Evolutionary conservation across 805 yeast genomes (phyloP), one percentile per base, ranked within the genome.

Genomic region (Teunomyces pallodes): DNA sequence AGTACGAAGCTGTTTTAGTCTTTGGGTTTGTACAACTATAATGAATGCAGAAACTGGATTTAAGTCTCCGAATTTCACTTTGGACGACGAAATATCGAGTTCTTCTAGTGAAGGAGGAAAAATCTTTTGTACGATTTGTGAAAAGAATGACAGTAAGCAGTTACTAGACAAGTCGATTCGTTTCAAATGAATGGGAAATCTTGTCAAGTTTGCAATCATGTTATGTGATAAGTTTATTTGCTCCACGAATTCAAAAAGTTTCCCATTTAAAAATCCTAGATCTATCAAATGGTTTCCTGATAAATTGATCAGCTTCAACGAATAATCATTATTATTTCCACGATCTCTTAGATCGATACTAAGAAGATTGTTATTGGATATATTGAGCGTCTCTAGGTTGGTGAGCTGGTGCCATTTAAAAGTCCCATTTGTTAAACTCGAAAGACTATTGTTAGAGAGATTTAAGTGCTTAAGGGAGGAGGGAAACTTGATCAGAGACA

Each of bases 381-480:
- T 45, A 44, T 64, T 52, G 14, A 64, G 50, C 7, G 26, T 40
- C 40, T 35, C 24, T 27, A 63, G 49, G n/a, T 47, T 46, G 5
- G 45, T 41, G 26, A 64, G 48, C 2, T 48, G 14, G n/a, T 40
- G 46, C 42, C 54, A 53, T 1, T 54, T 43, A 28, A 64, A 56
- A 10, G 50, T 54, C 4, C 40, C 33, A 30, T 53, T 51, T 45
- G 50, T 51, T n/a, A 66, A 20, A 16, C 41, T 43, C 26, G 51
- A 46, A 12, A 66, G 36, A 33, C 44, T 54, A 46, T 67, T 67
- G 47, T 65, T 65, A 4, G 70, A 62, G n/a, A 66, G 50, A 40
- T 64, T 61, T 32, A 67, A 48, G 9, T 52, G 26, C 33, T 46
- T 44, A 28, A 67, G 43, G 20, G 48, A 41, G 0, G 46, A 5